Evolutionary conservation across 257 asterid genomes (phyloP), one percentile per base, ranked within the genome.

Genomic region (Nicotiana attenuata): DNA sequence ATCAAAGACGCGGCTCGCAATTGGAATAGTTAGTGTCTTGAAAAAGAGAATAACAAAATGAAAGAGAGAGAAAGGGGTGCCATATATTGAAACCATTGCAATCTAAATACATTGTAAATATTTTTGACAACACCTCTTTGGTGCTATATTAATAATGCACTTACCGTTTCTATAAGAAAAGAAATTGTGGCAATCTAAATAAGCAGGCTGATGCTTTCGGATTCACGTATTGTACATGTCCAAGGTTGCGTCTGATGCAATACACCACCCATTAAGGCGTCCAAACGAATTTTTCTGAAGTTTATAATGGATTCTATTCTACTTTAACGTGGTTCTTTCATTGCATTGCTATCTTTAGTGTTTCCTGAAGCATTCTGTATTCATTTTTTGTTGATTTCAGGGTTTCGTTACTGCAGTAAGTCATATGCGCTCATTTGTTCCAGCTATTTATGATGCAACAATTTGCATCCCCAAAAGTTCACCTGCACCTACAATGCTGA

Each of bases 351-450:
- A 13, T 71, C 78, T 20, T 45, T 45, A 17, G 78, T 33, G 14
- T 77, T 22, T 77, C 71, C 52, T 31, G n/a, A 33, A 24, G 73
- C 41, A 55, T 67, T 86, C 81, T 41, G 65, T 47, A 38, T 66
- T 82, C 16, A 47, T 52, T 16, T 26, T 75, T 71, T 60, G 64
- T 82, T 83, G 68, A 26, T 82, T 89, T 76, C 97, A 96, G 99
- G 99, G 99, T 64, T 96, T 96, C 86, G 97, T 96, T 80, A 88
- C 97, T 38, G 94, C 98, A 52, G 98, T 94, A 69, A 92, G 87
- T 83, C 95, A 94, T 60, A 88, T 93, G 97, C 97, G 95, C 68
- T 81, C 97, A 35, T 94, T 94, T 90, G 99, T 94, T 85, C 99
- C 99, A 19, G 98, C 97, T 53, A 89, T 96, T 87, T 96, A 94